Base-by-base conservation (phyloP, 2,329 filamentous ascomycete genomes). In the Penicillium thymicola region DNA sequence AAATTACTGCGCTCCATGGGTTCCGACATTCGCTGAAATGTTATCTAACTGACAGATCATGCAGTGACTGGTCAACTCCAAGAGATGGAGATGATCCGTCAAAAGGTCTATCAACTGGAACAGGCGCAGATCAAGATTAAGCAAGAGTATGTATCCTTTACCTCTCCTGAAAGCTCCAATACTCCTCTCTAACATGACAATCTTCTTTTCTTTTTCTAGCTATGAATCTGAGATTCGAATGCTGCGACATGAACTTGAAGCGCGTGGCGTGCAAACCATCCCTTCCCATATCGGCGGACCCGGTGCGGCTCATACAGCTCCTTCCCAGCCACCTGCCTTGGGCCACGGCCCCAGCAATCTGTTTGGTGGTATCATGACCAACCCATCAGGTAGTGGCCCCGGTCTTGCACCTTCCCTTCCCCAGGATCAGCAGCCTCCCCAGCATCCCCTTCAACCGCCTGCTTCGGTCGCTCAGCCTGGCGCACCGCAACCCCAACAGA, bases 311-410 rank as follows among this genome's bases (percentile, higher is more conserved):
- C 90, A 94, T 82, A 85, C 85, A 57, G 90, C 88, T 42, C 89
- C 91, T 55, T 87, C 89, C 47, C 90, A 94, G 76, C 93, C 94
- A 36, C 92, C 87, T 36, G 79, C 90, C 48, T 89, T 97, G 65
- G 90, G 92, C 28, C 89, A 95, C 70, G 92, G 93, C 27, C 86
- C 86, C 54, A 93, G 89, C 72, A 94, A 95, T 70, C 82, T 97
- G 40, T 97, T 99, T 71, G 92, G 91, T 65, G 92, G 91, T 55
- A 96, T 97, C 71, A 97, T 99, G 90, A 86, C 92, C 54, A 93
- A 93, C 63, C 86, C 87, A 74, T 89, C 88, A 67, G 91, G 93
- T 78, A 89, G 88, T 67, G 91, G 89, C 59, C 89, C 91, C 61
- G 90, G 90, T 59, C 87, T 96, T 65, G 92, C 92, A 62, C 86